These are phyloP conservation scores for Kazachstania taianensis DNA, from an alignment of 805 yeast species.

Conservation along the genomic window DNA sequence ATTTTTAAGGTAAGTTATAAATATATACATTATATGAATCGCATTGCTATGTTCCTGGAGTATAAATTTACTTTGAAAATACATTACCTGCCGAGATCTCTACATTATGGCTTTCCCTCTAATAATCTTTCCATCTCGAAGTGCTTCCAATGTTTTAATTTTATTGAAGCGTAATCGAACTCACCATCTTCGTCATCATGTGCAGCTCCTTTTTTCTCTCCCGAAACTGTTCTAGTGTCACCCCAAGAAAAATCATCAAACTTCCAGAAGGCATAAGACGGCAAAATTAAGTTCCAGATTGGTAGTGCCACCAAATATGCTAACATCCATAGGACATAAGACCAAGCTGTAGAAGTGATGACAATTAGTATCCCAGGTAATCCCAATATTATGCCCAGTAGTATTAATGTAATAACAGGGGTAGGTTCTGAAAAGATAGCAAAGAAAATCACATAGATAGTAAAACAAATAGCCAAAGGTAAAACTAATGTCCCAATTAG, in stretches of 20 bases:
- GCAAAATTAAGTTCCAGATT: constrained; percentile 87
- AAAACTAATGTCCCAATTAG: constrained; percentile 78
- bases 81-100: too few species aligned
- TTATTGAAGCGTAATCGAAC: constrained; percentile 83
- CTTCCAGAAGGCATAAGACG: constrained; percentile 84
- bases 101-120: too few species aligned
- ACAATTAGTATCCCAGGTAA: constrained; percentile 76
- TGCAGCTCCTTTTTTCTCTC: constrained; percentile 41
- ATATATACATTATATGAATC: too few species aligned
- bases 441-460: constrained; percentile 63
- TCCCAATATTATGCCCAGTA: constrained; percentile 73
- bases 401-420: constrained; percentile 63
- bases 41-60: too few species aligned
- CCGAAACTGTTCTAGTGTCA: constrained; percentile 73
- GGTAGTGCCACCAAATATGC: constrained; percentile 75
- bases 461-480: constrained; percentile 80
- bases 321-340: constrained; percentile 69
- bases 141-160: constrained; percentile 92
- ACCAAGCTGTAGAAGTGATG: constrained; percentile 64
- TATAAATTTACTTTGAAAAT: too few species aligned
- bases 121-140: too few species aligned
- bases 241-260: constrained; percentile 97
- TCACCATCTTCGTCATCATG: constrained; percentile 50
- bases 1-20: too few species aligned
- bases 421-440: constrained; percentile 68